phyloP scores from a whole-genome alignment of 345 rosid species.

The Geranium brycei region DNA sequence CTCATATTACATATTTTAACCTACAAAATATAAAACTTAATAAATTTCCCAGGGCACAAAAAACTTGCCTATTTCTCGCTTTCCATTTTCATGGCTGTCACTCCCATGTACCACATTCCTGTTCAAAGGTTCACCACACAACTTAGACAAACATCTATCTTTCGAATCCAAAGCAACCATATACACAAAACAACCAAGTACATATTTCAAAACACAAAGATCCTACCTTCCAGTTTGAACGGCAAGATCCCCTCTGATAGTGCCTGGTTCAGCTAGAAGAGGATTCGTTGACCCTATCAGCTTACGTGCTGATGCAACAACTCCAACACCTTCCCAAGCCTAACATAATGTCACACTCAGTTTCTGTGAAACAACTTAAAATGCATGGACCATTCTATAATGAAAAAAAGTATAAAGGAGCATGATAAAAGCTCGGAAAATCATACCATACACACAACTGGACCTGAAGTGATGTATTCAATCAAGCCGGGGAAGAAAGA shows the following conservation, averaged over 20 bases:
- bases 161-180: not conserved
- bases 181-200: not conserved
- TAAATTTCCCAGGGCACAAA: not conserved
- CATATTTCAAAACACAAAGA: constrained; percentile 6
- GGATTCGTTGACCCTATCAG: constrained; percentile 89
- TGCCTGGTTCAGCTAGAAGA: constrained; percentile 95
- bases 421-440: not conserved
- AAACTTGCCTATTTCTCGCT: constrained; percentile 43
- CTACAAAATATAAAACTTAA: too few species aligned
- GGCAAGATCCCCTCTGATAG: constrained; percentile 90
- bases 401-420: not conserved
- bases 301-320: constrained; percentile 90
- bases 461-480: constrained; percentile 83
- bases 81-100: constrained; percentile 91
- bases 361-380: constrained; percentile 4
- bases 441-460: constrained; percentile 90
- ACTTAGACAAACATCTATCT: not conserved
- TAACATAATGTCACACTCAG: constrained; percentile 16
- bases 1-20: not conserved
- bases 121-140: constrained; percentile 21
- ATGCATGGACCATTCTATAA: not conserved
- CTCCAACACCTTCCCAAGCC: constrained; percentile 98
- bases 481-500: constrained; percentile 78
- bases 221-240: constrained; percentile 94
- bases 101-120: constrained; percentile 96